Conservation (phyloP, 2,329 filamentous ascomycete genomes). For the Xylaria sp. region DNA sequence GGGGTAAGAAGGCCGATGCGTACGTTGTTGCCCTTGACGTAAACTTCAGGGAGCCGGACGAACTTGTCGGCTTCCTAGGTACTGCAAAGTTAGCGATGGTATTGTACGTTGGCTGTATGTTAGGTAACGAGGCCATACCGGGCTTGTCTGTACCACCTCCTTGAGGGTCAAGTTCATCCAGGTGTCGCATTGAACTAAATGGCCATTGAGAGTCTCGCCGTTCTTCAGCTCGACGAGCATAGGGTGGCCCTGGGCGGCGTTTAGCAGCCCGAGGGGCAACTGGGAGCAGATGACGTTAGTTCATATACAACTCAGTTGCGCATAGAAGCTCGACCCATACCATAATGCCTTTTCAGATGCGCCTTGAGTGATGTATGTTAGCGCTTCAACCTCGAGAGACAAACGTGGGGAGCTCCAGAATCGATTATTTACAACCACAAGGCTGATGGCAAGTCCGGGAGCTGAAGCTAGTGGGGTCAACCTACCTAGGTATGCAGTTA, state of each 20-base stretch:
- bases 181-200: conserved; percentile 95
- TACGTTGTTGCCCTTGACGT: conserved; percentile 97
- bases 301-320: not conserved
- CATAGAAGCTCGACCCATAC: conserved; percentile 13
- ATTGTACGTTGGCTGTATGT: not conserved
- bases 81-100: conserved; percentile 39
- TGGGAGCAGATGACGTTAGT: conserved; percentile 50
- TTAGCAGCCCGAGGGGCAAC: conserved; percentile 85
- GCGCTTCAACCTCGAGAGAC: not conserved
- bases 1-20: conserved; percentile 50
- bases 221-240: conserved; percentile 72
- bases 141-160: conserved; percentile 95
- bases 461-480: conserved; percentile 12
- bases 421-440: conserved; percentile 17
- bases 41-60: conserved; percentile 89
- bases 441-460: conserved; percentile 30
- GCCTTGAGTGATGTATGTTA: conserved; percentile 14
- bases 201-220: conserved; percentile 89
- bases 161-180: conserved; percentile 99
- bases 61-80: conserved; percentile 89
- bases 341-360: conserved; percentile 24
- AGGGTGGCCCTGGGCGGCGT: conserved; percentile 94
- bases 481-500: not conserved
- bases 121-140: conserved; percentile 60
- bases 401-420: not conserved